Evolutionary conservation across 1,139 yeast genomes (phyloP).

Genomic region (Yamadazyma epiphylla): DNA sequence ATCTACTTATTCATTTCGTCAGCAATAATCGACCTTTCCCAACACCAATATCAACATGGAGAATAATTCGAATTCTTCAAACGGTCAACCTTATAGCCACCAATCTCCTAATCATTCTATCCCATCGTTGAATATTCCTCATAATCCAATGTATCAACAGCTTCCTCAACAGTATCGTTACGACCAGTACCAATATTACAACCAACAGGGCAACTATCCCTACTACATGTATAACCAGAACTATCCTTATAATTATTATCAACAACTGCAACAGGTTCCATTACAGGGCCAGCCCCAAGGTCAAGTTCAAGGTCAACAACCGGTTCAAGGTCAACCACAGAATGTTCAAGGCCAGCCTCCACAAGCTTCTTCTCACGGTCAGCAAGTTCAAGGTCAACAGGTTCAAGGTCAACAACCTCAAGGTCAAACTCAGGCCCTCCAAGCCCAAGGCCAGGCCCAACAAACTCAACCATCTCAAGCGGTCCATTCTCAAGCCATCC

Average conservation of each 20-base stretch:
- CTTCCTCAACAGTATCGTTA: slow-evolving; percentile 10
- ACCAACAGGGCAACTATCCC: slow-evolving; percentile 17
- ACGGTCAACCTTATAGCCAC: slow-evolving; percentile 2
- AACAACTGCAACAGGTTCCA: slow-evolving; percentile 5
- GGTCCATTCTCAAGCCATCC: neutral
- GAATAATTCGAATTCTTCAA: no score
- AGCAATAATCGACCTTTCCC: no score
- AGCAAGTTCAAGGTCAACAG: neutral
- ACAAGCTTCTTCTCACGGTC: neutral
- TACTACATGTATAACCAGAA: slow-evolving; percentile 20
- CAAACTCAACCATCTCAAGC: slow-evolving; percentile 1
- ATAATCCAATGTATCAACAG: slow-evolving; percentile 7
- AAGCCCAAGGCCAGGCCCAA: slow-evolving; percentile 5
- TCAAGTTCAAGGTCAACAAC: slow-evolving; percentile 7
- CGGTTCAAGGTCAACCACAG: slow-evolving; percentile 3
- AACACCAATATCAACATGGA: no score
- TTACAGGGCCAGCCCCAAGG: slow-evolving; percentile 10
- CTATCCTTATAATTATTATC: slow-evolving; percentile 13
- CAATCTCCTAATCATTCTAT: slow-evolving; percentile 11
- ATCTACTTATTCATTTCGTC: no score
- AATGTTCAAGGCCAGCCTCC: slow-evolving; percentile 6
- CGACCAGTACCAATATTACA: slow-evolving; percentile 12
- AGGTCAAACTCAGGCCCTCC: slow-evolving; percentile 10
- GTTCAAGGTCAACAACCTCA: slow-evolving; percentile 1
- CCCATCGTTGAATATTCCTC: slow-evolving; percentile 10